Evolutionary conservation across 306 rosid genomes (phyloP), one percentile per base, ranked within the genome.

Genomic region (Vigna angularis): DNA sequence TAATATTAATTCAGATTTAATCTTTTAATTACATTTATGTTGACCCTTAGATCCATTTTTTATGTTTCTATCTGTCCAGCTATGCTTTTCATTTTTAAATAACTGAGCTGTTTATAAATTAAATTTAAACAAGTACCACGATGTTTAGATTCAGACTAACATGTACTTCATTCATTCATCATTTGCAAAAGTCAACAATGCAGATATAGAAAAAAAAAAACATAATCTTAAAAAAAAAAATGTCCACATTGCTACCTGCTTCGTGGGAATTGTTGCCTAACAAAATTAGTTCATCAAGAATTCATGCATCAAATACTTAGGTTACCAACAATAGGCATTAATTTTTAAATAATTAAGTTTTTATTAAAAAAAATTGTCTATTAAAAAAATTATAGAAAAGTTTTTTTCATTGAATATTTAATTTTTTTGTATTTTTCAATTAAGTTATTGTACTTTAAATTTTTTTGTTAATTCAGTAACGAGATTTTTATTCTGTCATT

Each of bases 271-370:
- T 66, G 32, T 42, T 20, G 67, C 53, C 53, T 34, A 47, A 69
- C 42, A 62, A 53, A 28, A 30, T 68, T 61, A 51, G 45, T 53
- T 28, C 38, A 17, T 22, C 78, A 83, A 28, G 59, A 49, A 74
- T 50, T 57, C 16, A 48, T 48, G 53, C 30, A 24, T 57, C 66
- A 72, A 72, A 73, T 30, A 65, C 71, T 81, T 72, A 74, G 62
- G 78, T 50, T 81, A 58, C 74, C 55, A n/a, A 55, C 76, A 62
- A 44, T 30, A 30, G 5, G 34, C 26, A 48, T 30, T 30, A 4
- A 30, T 4, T 30, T 4, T 30, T 30, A 30, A 30, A 30, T 30
- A 30, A 30, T 30, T 30, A 30, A 30, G 5, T 30, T 30, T 30
- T 3, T 28, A 28, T 28, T 28, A 26, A 26, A 26, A 1, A 3